Conservation (phyloP, 1,284 basidiomycete genomes). For the Earliella scabrosa region DNA sequence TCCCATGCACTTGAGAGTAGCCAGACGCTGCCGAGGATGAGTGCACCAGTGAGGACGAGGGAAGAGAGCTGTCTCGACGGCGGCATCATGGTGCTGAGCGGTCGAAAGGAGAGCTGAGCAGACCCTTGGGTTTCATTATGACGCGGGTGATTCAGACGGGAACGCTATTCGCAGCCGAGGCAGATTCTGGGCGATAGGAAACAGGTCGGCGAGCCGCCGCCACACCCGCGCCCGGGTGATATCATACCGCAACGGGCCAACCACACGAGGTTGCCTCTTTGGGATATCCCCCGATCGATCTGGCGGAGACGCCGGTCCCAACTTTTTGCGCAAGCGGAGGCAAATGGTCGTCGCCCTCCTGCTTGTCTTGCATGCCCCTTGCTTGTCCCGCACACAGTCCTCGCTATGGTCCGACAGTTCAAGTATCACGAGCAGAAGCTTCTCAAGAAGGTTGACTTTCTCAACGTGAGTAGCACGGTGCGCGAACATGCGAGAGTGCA, state of each 20-base stretch:
- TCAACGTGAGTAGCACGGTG: conserved; percentile 65
- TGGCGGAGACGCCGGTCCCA: neutral
- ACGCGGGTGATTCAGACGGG: too few species aligned
- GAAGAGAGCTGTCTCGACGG: conserved; percentile 4
- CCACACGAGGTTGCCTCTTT: neutral
- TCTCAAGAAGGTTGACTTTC: conserved; percentile 94
- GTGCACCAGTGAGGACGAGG: conserved; percentile 6
- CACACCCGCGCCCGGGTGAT: too few species aligned
- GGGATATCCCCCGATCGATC: neutral
- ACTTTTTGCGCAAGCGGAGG: too few species aligned
- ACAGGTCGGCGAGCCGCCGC: too few species aligned
- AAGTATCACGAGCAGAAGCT: conserved; percentile 95
- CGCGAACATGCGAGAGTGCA: neutral
- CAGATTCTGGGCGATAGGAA: too few species aligned
- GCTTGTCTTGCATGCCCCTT: too few species aligned
- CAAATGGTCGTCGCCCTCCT: too few species aligned
- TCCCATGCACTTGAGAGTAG: conserved; percentile 8
- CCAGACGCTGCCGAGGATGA: conserved; percentile 14
- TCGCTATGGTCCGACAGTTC: conserved; percentile 82
- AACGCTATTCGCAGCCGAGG: too few species aligned
- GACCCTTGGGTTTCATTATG: too few species aligned
- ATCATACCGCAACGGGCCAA: too few species aligned
- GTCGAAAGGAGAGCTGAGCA: too few species aligned
- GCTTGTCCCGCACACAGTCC: neutral
- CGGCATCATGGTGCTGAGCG: neutral